Evolutionary conservation across 495 filamentous ascomycete genomes (phyloP).

Genomic region (Hypoxylon fragiforme): DNA sequence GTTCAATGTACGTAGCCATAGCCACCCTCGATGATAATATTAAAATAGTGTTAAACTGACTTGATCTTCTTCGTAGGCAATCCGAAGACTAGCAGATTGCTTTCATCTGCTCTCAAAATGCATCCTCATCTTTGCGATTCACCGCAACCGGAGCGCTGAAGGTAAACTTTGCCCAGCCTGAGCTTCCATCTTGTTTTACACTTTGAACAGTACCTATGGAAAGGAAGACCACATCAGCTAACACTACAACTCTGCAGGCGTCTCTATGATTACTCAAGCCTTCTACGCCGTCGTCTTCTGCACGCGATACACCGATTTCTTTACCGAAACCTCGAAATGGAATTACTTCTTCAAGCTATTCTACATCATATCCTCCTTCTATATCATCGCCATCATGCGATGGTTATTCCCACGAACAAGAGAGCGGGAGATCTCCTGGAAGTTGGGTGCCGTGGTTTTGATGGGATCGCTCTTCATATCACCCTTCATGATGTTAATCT

Average conservation of each 20-base stretch:
- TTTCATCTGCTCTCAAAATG: conserved; percentile 83
- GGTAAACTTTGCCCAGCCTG: conserved; percentile 53
- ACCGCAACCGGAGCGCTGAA: conserved; percentile 84
- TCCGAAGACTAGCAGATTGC: conserved; percentile 79
- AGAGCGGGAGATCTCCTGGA: conserved; percentile 91
- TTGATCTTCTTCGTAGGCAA: conserved; percentile 57
- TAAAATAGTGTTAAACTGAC: not conserved
- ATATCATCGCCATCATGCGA: conserved; percentile 86
- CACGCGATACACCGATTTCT: conserved; percentile 84
- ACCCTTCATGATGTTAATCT: conserved; percentile 68
- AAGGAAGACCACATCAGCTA: conserved; percentile 15
- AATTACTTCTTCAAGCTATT: conserved; percentile 83
- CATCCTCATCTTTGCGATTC: conserved; percentile 90
- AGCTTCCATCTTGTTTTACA: not conserved
- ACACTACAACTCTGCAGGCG: conserved; percentile 55
- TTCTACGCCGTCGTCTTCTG: conserved; percentile 87
- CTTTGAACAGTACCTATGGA: too few relatives aligned
- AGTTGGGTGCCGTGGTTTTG: conserved; percentile 68
- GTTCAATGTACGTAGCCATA: conserved; percentile 24
- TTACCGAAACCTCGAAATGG: conserved; percentile 57
- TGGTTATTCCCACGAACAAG: conserved; percentile 83
- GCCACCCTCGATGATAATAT: not conserved
- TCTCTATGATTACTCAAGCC: conserved; percentile 91
- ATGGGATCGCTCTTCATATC: conserved; percentile 61
- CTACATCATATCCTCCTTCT: conserved; percentile 82